Percentiles rank a stretch among this genome's conserved stretches.
phyloP scores from a whole-genome alignment of 306 rosid species.

The Rubus parviflorus region DNA sequence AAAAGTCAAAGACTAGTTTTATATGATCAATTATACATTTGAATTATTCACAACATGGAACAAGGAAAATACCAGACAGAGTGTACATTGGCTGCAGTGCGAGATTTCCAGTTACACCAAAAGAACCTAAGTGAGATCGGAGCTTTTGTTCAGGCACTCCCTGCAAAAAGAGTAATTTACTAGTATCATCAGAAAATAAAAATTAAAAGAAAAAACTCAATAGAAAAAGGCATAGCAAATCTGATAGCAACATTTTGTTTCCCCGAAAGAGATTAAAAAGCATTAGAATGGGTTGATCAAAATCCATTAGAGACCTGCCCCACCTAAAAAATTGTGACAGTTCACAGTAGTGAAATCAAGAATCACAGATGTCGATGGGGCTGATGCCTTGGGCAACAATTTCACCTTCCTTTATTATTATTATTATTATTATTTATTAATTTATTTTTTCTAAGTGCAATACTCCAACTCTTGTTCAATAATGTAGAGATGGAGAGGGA shows the following conservation, averaged over 20 bases:
- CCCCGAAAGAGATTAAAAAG: background rate
- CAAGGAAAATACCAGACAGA: constrained; percentile 67
- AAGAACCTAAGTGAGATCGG: constrained; percentile 89
- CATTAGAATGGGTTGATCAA: background rate
- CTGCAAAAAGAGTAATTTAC: constrained; percentile 44
- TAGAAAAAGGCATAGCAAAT: background rate
- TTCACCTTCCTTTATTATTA: background rate
- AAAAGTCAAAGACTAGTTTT: background rate
- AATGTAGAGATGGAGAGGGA: background rate
- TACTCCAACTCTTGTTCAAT: background rate
- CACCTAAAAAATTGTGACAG: background rate
- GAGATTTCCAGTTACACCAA: constrained; percentile 99
- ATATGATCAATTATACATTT: background rate
- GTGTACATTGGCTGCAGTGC: constrained; percentile 99
- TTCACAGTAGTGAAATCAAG: background rate
- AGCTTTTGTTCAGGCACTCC: constrained; percentile 99
- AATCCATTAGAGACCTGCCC: constrained; percentile 4
- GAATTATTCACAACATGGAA: background rate
- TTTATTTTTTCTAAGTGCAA: background rate
- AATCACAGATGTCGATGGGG: background rate
- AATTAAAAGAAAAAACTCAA: too few relatives aligned
- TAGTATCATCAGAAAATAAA: too few relatives aligned
- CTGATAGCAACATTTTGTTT: background rate
- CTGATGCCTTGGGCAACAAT: background rate
- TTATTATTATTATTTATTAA: too few relatives aligned